These are phyloP conservation scores for Metschnikowia henanensis DNA, from an alignment of 805 yeast species.

Conservation along the genomic window DNA sequence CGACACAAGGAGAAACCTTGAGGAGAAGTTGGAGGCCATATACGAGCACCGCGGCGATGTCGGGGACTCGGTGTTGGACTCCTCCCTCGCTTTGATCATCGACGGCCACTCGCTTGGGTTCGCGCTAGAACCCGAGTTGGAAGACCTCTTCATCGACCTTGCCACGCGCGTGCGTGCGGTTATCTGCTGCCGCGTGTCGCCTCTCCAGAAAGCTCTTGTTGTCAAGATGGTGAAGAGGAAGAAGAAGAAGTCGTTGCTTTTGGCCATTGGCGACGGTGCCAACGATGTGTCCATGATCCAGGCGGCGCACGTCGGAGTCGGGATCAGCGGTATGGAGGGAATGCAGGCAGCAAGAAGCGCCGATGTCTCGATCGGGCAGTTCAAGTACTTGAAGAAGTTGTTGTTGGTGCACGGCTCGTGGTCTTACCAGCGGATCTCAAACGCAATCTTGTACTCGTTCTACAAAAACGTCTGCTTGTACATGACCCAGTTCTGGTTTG, in stretches of 20 bases:
- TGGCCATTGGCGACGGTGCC: constrained; percentile 99
- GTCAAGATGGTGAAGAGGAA: constrained; percentile 91
- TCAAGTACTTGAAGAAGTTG: constrained; percentile 78
- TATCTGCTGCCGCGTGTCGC: constrained; percentile 97
- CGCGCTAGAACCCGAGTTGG: constrained; percentile 82
- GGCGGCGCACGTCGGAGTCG: constrained; percentile 99
- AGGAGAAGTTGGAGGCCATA: constrained; percentile 75
- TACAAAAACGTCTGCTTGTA: constrained; percentile 94
- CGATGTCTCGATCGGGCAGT: constrained; percentile 95
- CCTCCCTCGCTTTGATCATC: constrained; percentile 83
- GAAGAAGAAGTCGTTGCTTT: constrained; percentile 63
- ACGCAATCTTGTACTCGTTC: constrained; percentile 90
- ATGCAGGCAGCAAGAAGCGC: constrained; percentile 99
- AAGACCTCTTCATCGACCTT: constrained; percentile 72
- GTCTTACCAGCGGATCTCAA: constrained; percentile 94
- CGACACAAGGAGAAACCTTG: constrained; percentile 71
- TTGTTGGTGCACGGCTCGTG: constrained; percentile 95
- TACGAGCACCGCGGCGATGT: constrained; percentile 61
- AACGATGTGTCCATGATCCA: constrained; percentile 99
- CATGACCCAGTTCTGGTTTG: constrained; percentile 99
- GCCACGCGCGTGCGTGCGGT: constrained; percentile 93
- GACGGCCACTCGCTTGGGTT: constrained; percentile 90
- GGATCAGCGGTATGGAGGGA: constrained; percentile 99
- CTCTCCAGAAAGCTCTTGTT: constrained; percentile 93
- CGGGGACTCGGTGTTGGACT: constrained; percentile 55